phyloP scores from a whole-genome alignment of 768 basidiomycete species.

The Leucosporidium creatinivorum region DNA sequence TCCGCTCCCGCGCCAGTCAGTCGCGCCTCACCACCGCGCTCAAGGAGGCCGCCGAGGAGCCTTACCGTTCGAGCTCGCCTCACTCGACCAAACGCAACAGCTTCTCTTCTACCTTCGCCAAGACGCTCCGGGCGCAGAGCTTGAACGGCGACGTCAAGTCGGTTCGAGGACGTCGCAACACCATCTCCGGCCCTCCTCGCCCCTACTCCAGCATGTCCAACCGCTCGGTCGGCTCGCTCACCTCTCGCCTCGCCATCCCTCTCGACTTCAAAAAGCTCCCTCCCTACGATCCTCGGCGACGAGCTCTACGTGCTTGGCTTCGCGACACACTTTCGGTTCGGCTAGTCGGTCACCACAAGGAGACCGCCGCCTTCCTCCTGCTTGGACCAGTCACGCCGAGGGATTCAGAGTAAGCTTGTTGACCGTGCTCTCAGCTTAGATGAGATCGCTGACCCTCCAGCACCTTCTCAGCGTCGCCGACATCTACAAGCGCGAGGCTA shows the following conservation, averaged over 20 bases:
- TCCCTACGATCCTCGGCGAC: conserved; percentile 12
- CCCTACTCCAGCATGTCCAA: background rate
- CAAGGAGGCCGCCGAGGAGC: background rate
- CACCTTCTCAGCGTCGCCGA: conserved; percentile 23
- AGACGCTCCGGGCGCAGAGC: conserved; percentile 18
- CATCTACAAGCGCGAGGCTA: conserved; percentile 21
- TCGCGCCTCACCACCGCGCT: background rate
- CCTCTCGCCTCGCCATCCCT: conserved; percentile 5
- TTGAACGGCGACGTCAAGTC: conserved; percentile 10
- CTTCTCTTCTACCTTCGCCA: conserved; percentile 15
- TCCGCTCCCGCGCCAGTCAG: too few species aligned
- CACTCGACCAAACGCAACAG: background rate
- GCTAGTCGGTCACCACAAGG: conserved; percentile 18
- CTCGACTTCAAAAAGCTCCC: conserved; percentile 26
- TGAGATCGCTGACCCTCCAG: too few species aligned
- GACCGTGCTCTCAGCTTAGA: too few species aligned
- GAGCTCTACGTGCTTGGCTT: conserved; percentile 23
- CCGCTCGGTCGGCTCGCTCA: background rate
- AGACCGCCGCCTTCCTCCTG: conserved; percentile 26
- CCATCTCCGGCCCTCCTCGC: conserved; percentile 7
- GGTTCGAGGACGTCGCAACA: background rate
- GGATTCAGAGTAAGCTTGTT: conserved; percentile 25
- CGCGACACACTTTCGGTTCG: conserved; percentile 15
- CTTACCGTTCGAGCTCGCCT: background rate
- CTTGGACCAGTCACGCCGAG: conserved; percentile 8